Evolutionary conservation across 2,329 filamentous ascomycete genomes (phyloP).

Genomic region (Biscogniauxia marginata): DNA sequence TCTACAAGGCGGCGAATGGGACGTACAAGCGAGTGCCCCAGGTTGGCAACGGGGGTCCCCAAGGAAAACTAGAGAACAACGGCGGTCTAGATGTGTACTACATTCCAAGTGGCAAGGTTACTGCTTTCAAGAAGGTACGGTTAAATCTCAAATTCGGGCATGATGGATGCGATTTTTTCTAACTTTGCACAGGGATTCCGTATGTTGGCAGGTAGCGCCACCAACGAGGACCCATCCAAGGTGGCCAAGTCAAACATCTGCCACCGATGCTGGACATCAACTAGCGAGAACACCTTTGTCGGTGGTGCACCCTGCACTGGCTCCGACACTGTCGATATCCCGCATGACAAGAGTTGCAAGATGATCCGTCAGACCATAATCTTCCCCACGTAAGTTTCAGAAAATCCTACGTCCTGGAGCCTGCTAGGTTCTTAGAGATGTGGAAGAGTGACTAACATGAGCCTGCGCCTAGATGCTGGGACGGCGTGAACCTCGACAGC

Average conservation of each 20-base stretch:
- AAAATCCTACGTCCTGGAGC: not conserved
- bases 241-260: constrained; percentile 42
- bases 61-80: constrained; percentile 42
- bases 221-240: constrained; percentile 40
- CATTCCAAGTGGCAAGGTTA: constrained; percentile 42
- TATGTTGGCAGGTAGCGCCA: constrained; percentile 45
- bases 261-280: constrained; percentile 47
- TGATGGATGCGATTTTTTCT: not conserved
- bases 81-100: constrained; percentile 46
- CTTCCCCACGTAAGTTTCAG: constrained; percentile 43
- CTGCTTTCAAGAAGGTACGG: constrained; percentile 40
- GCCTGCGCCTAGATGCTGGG: constrained; percentile 43
- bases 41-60: constrained; percentile 44
- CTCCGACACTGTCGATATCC: constrained; percentile 49
- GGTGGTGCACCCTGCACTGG: constrained; percentile 50
- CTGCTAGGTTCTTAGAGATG: not conserved
- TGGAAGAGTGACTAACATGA: not conserved
- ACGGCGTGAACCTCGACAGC: constrained; percentile 47
- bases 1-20: constrained; percentile 44
- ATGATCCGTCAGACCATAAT: constrained; percentile 54
- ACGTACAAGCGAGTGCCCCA: constrained; percentile 44
- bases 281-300: constrained; percentile 45
- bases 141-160: not conserved
- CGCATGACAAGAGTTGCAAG: constrained; percentile 44
- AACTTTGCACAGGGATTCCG: constrained; percentile 40